Evolutionary conservation across 179 eudicot species (phyloP).

Genomic region (Nepenthes alata): DNA sequence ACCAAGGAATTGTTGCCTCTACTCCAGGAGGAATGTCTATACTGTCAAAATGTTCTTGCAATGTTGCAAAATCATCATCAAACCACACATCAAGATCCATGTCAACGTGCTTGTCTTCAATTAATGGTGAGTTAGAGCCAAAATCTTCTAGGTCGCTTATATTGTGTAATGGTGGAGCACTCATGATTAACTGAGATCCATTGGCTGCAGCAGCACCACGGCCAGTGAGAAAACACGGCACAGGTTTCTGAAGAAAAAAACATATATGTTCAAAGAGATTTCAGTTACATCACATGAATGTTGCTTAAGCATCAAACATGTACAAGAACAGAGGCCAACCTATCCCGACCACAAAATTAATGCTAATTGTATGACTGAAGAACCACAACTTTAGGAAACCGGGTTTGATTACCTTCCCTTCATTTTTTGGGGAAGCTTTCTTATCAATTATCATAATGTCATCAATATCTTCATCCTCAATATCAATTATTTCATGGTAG

Average conservation of each 20-base stretch:
- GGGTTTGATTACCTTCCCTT: constrained; percentile 49
- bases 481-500: constrained; percentile 35
- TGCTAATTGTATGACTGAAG: neutral
- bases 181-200: constrained; percentile 2
- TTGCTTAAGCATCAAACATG: neutral
- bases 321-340: neutral
- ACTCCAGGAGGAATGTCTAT: constrained; percentile 57
- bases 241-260: constrained; percentile 16
- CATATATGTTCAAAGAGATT: neutral
- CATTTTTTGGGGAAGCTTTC: constrained; percentile 17
- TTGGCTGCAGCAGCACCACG: neutral
- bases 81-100: constrained; percentile 14
- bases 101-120: constrained; percentile 27
- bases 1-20: constrained; percentile 59
- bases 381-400: neutral
- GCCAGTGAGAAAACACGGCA: constrained; percentile 1
- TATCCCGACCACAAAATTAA: neutral
- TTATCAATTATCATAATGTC: constrained; percentile 28
- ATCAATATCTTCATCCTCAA: constrained; percentile 45
- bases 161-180: constrained; percentile 9
- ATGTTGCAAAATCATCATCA: constrained; percentile 34
- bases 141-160: constrained; percentile 14
- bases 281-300: neutral
- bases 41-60: constrained; percentile 68
- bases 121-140: constrained; percentile 15